These are phyloP conservation scores for Sclerotinia spermophila DNA, from an alignment of 2,329 filamentous ascomycete genomes.

Conservation along the genomic window DNA sequence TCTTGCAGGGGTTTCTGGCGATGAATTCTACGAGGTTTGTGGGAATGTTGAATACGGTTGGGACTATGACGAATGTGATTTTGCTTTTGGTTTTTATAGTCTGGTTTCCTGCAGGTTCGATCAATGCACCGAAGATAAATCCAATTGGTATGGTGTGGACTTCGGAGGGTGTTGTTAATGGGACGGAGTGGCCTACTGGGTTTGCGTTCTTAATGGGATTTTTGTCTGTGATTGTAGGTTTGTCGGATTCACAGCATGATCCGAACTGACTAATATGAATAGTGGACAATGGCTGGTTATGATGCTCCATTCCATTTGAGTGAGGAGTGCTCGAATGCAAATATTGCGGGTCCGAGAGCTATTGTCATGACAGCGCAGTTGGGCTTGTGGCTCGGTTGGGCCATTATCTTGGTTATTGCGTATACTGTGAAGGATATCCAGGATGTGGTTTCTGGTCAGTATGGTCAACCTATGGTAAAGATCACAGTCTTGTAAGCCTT, in stretches of 20 bases:
- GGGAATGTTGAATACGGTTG: constrained; percentile 20
- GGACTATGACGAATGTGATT: constrained; percentile 33
- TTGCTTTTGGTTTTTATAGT: constrained; percentile 38
- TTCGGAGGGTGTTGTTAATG: constrained; percentile 46
- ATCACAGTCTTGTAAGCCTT: rapidly evolving
- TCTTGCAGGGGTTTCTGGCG: constrained; percentile 36
- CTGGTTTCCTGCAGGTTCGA: constrained; percentile 23
- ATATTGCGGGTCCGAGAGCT: constrained; percentile 59
- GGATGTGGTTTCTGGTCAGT: constrained; percentile 54
- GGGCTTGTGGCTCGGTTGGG: constrained; percentile 60
- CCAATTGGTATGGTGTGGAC: constrained; percentile 19
- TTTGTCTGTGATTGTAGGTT: constrained; percentile 50
- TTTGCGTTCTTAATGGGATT: constrained; percentile 61
- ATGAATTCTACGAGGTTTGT: constrained; percentile 38
- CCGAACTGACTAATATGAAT: background rate
- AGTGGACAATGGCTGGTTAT: constrained; percentile 50
- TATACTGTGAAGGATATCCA: constrained; percentile 66
- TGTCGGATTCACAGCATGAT: too few relatives aligned
- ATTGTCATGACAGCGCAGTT: constrained; percentile 60
- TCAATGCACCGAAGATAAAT: constrained; percentile 20
- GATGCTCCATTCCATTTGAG: constrained; percentile 62
- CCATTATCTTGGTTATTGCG: constrained; percentile 59
- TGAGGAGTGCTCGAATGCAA: constrained; percentile 66
- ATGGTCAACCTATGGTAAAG: constrained; percentile 64
- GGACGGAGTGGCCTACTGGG: constrained; percentile 56